A percentile compares a stretch with the other conserved stretches of the same genome.
Evolutionary conservation across 345 rosid genomes (phyloP).

Genomic region (Hibiscus mutabilis): DNA sequence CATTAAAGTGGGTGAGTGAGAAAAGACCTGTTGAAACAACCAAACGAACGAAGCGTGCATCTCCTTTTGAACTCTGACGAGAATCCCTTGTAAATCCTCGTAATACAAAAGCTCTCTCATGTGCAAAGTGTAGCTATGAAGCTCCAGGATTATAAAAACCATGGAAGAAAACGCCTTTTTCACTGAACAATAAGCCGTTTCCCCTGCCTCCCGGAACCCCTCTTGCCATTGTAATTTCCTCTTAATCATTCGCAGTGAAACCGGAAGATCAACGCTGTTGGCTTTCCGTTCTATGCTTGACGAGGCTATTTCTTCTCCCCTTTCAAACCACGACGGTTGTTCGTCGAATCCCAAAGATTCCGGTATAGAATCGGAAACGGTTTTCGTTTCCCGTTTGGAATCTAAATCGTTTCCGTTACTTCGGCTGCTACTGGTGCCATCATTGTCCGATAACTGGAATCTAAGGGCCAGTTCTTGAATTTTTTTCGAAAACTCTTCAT

Average conservation of each 20-base stretch:
- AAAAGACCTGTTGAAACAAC: conserved; percentile 88
- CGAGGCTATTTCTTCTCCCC: conserved; percentile 26
- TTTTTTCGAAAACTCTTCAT: conserved; percentile 64
- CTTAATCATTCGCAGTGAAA: conserved; percentile 72
- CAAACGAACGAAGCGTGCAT: conserved; percentile 88
- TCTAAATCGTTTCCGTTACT: not conserved
- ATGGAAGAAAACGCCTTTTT: conserved; percentile 83
- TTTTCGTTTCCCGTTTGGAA: not conserved
- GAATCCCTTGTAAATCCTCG: conserved; percentile 65
- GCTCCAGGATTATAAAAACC: conserved; percentile 88
- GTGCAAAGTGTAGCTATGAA: conserved; percentile 65
- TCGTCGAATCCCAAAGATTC: conserved; percentile 5
- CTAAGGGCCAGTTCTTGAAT: conserved; percentile 35
- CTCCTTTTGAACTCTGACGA: conserved; percentile 64
- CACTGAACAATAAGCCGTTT: conserved; percentile 59
- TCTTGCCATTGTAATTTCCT: conserved; percentile 72
- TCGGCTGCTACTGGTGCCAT: conserved; percentile 3
- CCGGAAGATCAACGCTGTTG: conserved; percentile 71
- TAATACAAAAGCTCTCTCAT: conserved; percentile 63
- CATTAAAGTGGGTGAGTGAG: conserved; percentile 89
- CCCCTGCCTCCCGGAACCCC: conserved; percentile 52
- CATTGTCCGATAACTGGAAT: conserved; percentile 40
- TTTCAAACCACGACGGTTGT: conserved; percentile 16
- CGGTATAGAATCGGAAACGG: not conserved
- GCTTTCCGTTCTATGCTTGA: conserved; percentile 75